Conservation (phyloP, 75 land plant species). For the Selaginella moellendorffii region DNA sequence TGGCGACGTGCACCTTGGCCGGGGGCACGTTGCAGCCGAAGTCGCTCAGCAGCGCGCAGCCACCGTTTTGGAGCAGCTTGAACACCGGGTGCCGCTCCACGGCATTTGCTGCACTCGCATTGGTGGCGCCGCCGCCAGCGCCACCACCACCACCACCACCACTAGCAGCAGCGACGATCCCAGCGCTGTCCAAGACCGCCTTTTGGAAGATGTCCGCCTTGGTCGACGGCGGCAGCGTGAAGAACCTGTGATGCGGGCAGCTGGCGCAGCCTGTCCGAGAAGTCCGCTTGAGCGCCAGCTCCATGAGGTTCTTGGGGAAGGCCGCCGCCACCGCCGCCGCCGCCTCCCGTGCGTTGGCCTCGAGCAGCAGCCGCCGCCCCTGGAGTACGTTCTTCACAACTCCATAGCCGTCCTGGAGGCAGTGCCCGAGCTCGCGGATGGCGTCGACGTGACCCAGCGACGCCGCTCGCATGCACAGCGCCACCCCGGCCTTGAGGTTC, state of each 20-base stretch:
- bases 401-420: slow-evolving; percentile 12
- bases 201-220: slow-evolving; percentile 3
- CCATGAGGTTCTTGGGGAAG: slow-evolving; percentile 1
- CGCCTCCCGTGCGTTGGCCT: slow-evolving; percentile 56
- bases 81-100: not conserved
- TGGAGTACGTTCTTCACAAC: not conserved
- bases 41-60: slow-evolving; percentile 25
- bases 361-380: slow-evolving; percentile 30
- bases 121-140: too few relatives aligned
- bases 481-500: slow-evolving; percentile 11
- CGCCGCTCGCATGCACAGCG: slow-evolving; percentile 11
- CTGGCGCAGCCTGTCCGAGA: not conserved
- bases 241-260: slow-evolving; percentile 7
- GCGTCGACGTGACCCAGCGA: slow-evolving; percentile 15
- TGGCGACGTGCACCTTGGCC: slow-evolving; percentile 23
- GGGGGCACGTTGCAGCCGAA: slow-evolving; percentile 30
- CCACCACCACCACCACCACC: too few relatives aligned
- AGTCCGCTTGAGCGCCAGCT: slow-evolving; percentile 1
- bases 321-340: slow-evolving; percentile 17
- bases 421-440: slow-evolving; percentile 12
- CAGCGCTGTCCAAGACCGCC: not conserved
- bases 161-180: too few relatives aligned
- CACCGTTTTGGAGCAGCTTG: slow-evolving; percentile 13
- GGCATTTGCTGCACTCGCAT: too few relatives aligned
- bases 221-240: not conserved